Conservation (phyloP, 345 rosid genomes). For the Turnera subulata region DNA sequence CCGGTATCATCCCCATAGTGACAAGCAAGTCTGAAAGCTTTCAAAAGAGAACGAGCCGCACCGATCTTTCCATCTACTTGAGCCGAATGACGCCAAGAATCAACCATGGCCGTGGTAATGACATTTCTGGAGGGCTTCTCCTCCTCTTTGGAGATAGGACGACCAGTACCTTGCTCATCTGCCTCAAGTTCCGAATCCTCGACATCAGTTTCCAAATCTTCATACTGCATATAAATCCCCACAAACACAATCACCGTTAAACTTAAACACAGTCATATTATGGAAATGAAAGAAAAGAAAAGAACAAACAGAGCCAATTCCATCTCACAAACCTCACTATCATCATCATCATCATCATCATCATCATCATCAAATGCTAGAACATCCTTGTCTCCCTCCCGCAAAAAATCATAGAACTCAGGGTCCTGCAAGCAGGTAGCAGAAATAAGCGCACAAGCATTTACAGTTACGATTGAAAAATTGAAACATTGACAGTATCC, state of each 20-base stretch:
- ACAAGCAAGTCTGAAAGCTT: conserved; percentile 90
- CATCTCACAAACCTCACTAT: conserved; percentile 44
- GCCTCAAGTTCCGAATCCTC: conserved; percentile 37
- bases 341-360: conserved; percentile 63
- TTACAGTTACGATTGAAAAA: background rate
- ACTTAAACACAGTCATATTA: too few species aligned
- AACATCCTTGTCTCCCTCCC: conserved; percentile 71
- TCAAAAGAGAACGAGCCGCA: conserved; percentile 66
- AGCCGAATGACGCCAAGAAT: conserved; percentile 67
- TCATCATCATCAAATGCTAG: conserved; percentile 73
- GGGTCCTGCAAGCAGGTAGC: conserved; percentile 51
- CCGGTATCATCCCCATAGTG: conserved; percentile 92
- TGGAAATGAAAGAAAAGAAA: background rate
- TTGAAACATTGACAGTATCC: background rate
- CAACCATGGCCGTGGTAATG: conserved; percentile 68
- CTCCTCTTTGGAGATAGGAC: conserved; percentile 26
- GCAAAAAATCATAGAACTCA: conserved; percentile 71
- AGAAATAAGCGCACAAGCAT: background rate
- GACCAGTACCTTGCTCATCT: conserved; percentile 31
- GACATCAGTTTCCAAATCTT: conserved; percentile 39
- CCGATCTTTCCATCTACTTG: conserved; percentile 54
- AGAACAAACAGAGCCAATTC: conserved; percentile 1
- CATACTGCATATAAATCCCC: conserved; percentile 40
- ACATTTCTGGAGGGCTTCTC: conserved; percentile 46
- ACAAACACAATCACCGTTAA: background rate